These are phyloP conservation scores for Pascua sp. DNA, from an alignment of 1,284 basidiomycete species.

Conservation along the genomic window DNA sequence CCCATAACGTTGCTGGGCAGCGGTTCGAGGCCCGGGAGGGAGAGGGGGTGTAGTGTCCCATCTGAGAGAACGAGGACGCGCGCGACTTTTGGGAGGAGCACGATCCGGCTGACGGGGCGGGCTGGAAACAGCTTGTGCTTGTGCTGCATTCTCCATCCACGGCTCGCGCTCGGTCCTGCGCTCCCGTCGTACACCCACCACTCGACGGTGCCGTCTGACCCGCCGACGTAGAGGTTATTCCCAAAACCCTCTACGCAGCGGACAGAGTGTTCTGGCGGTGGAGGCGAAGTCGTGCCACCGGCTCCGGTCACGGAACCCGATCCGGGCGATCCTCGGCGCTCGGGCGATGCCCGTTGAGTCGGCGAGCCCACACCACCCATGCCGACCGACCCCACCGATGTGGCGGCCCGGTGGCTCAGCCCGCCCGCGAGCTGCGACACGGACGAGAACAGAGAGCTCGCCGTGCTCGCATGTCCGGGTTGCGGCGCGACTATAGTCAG, in stretches of 20 bases:
- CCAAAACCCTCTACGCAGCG: slow-evolving; percentile 47
- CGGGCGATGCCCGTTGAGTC: no score
- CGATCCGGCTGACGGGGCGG: slow-evolving; percentile 66
- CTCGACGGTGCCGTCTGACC: slow-evolving; percentile 47
- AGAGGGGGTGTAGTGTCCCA: slow-evolving; percentile 72
- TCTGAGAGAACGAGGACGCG: slow-evolving; percentile 50
- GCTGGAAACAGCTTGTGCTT: slow-evolving; percentile 44
- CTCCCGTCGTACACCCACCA: slow-evolving; percentile 47
- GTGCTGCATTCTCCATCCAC: slow-evolving; percentile 42
- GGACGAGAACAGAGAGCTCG: slow-evolving; percentile 31
- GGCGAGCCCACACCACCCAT: no score
- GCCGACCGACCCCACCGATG: no score
- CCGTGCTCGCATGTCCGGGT: slow-evolving; percentile 4
- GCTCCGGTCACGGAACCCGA: no score
- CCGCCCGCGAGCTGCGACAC: slow-evolving; percentile 40
- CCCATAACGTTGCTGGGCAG: slow-evolving; percentile 61
- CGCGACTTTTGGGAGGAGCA: slow-evolving; percentile 68
- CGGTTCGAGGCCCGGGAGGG: slow-evolving; percentile 71
- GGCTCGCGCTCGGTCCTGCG: slow-evolving; percentile 23
- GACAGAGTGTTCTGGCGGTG: slow-evolving; percentile 9
- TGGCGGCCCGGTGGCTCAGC: slow-evolving; percentile 26
- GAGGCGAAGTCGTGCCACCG: slow-evolving; percentile 2
- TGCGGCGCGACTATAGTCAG: slow-evolving; percentile 7
- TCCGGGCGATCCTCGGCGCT: no score
- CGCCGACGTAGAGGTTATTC: slow-evolving; percentile 47